phyloP scores from a whole-genome alignment of 1,139 yeast species.

The Saccharomyces hybrid region DNA sequence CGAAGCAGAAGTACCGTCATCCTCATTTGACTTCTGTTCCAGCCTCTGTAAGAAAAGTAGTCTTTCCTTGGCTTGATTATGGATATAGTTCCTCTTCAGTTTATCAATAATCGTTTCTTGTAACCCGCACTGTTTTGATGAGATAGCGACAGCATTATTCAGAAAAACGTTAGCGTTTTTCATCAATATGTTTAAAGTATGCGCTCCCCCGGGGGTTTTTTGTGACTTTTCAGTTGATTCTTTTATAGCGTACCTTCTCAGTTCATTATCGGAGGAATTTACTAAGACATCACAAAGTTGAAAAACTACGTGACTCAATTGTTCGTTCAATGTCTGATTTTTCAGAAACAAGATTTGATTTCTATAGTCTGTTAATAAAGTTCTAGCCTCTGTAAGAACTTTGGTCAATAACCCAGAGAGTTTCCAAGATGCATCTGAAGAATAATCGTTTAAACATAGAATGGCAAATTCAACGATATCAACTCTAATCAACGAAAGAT shows the following conservation, averaged over 20 bases:
- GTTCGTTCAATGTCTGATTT: conserved; percentile 10
- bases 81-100: conserved; percentile 27
- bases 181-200: conserved; percentile 14
- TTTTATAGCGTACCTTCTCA: conserved; percentile 17
- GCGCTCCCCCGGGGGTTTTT: conserved; percentile 1
- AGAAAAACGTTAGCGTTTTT: conserved; percentile 24
- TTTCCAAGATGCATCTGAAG: conserved; percentile 16
- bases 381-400: conserved; percentile 13
- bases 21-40: neutral
- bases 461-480: conserved; percentile 11
- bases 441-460: conserved; percentile 2
- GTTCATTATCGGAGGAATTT: conserved; percentile 25
- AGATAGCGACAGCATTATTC: conserved; percentile 19
- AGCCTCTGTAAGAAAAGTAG: conserved; percentile 8
- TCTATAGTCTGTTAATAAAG: conserved; percentile 12
- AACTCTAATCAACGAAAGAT: conserved; percentile 7
- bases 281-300: conserved; percentile 24
- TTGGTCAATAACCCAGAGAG: conserved; percentile 18
- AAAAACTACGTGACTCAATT: conserved; percentile 23
- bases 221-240: neutral
- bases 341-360: conserved; percentile 11
- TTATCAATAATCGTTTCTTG: conserved; percentile 28
- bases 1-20: neutral
- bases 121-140: conserved; percentile 27
- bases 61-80: conserved; percentile 19